Conservation (phyloP, 2,329 filamentous ascomycete species). For the Colletotrichum scovillei region DNA sequence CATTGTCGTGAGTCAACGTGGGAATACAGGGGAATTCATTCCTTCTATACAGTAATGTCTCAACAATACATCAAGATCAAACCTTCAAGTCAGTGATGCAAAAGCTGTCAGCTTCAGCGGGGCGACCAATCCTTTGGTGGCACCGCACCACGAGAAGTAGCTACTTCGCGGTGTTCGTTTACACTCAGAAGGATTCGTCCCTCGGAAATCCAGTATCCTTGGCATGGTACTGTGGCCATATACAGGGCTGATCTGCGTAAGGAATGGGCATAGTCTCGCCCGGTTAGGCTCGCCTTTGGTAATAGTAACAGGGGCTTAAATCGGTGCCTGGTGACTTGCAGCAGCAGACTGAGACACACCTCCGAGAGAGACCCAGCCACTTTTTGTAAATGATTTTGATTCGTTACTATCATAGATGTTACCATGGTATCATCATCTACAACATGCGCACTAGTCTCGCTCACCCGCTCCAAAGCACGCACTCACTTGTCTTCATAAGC, state of each 20-base stretch:
- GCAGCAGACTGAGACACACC: background rate
- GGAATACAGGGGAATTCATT: background rate
- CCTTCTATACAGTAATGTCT: background rate
- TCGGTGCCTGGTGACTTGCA: background rate
- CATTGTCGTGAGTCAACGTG: background rate
- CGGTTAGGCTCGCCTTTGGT: background rate
- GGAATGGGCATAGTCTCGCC: background rate
- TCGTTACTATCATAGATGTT: background rate
- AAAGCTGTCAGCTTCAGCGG: background rate
- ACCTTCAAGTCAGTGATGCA: background rate
- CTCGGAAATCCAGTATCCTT: background rate
- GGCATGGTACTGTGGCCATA: background rate
- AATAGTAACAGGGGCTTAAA: background rate
- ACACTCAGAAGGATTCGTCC: background rate
- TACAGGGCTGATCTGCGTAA: background rate
- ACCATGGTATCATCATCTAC: background rate
- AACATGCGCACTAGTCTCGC: background rate
- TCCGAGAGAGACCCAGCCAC: too few relatives aligned
- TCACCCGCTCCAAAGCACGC: background rate
- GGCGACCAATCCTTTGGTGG: background rate
- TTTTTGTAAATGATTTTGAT: background rate
- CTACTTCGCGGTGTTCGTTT: background rate
- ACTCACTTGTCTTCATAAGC: background rate
- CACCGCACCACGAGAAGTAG: background rate
- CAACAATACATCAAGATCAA: rapidly evolving